Evolutionary conservation across 176 grass and related monocot species (phyloP), one percentile per base, ranked within the genome.

Genomic region (Hsuehochloa calcarea): DNA sequence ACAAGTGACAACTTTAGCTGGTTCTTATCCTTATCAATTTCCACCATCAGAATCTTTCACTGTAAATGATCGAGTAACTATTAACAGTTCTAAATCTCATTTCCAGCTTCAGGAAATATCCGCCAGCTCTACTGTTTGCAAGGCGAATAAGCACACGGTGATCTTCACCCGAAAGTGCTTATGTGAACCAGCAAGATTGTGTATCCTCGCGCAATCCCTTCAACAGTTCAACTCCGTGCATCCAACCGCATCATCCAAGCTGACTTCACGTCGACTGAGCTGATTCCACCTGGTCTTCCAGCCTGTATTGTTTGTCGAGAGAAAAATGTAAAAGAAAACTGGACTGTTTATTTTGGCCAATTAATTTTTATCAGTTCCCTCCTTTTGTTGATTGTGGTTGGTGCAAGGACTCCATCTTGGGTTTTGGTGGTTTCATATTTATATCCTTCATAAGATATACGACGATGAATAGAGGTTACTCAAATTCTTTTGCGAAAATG

Each of bases 91-190:
- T 72, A 3, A 63, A n/a, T 80, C 26, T 51, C 63, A 15, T 81
- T 87, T 67, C 31, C 89, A 98, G 93, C 93, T 84, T 98, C 93
- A 20, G 93, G 96, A 47, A 98, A 98, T 80, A 92, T 98, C 51
- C 93, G 93, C 9, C 96, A 93, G 86, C 87, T 98, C 34, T 95
- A 91, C 35, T 91, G 80, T 55, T 87, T 91, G 61, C 89, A 91
- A 91, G 81, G 80, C 47, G 89, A 91, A 84, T 91, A 74, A 87
- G 75, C 14, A 54, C 71, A 31, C 26, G 43, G 7, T 26, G 49
- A 61, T 19, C 44, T 77, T 65, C 52, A 45, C 69, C 27, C 37
- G 8, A 17, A 60, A 39, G 26, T 82, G 70, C 70, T 68, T 60
- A 15, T 69, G 40, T 3, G 5, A 51, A 40, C 50, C 14, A 75